phyloP scores from a whole-genome alignment of 257 asterid genomes.

The Eucommia ulmoides region DNA sequence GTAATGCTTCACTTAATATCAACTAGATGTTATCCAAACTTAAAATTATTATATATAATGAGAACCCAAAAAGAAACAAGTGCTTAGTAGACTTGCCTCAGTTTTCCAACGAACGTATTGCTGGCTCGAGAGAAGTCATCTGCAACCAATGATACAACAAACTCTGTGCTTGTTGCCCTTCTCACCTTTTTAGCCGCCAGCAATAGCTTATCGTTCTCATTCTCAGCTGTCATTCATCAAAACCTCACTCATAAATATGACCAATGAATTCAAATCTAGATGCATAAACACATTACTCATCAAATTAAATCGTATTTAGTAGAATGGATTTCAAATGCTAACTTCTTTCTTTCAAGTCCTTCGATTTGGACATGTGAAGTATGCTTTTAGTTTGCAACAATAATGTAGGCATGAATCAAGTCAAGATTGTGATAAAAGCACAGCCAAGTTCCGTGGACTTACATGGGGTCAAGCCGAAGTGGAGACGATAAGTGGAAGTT shows the following conservation, averaged over 20 bases:
- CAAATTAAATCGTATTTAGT: neutral
- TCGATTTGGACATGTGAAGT: neutral
- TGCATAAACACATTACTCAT: neutral
- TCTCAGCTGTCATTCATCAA: slow-evolving; percentile 13
- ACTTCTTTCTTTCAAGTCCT: too few species aligned
- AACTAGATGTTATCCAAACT: too few species aligned
- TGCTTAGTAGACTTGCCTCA: slow-evolving; percentile 9
- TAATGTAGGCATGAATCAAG: neutral
- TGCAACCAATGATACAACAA: slow-evolving; percentile 19
- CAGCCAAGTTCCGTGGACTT: neutral
- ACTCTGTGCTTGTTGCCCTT: slow-evolving; percentile 18
- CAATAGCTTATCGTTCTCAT: slow-evolving; percentile 14
- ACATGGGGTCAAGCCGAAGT: slow-evolving; percentile 42
- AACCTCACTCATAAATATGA: too few species aligned
- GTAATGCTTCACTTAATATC: too few species aligned
- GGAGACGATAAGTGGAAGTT: slow-evolving; percentile 52
- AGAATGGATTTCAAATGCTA: too few species aligned
- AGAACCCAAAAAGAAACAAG: neutral
- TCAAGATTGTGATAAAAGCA: neutral
- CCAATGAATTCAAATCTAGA: neutral
- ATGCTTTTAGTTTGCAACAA: neutral
- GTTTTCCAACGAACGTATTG: slow-evolving; percentile 16
- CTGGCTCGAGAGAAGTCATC: slow-evolving; percentile 24
- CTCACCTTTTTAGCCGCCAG: slow-evolving; percentile 23
- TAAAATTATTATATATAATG: neutral